Evolutionary conservation across 1,284 basidiomycete species (phyloP).

Genomic region (Bondarzewia mesenterica): DNA sequence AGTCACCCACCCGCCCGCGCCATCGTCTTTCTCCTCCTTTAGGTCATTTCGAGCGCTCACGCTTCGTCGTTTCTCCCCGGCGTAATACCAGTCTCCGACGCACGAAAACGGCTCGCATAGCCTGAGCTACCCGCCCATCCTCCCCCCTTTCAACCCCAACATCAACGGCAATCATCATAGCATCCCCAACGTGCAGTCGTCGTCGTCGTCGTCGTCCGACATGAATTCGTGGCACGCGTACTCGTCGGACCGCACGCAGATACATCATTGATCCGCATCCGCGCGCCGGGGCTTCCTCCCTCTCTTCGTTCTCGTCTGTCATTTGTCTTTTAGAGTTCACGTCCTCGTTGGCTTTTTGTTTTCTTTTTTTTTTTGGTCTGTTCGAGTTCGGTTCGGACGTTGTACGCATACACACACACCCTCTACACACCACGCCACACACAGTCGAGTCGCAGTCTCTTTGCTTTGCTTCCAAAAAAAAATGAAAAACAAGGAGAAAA

Average conservation of each 20-base stretch:
- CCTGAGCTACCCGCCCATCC: conserved; percentile 20
- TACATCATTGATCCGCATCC: conserved; percentile 33
- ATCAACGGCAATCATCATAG: too few species aligned
- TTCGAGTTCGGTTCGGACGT: too few species aligned
- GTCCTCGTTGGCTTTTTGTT: too few species aligned
- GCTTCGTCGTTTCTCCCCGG: background rate
- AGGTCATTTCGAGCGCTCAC: background rate
- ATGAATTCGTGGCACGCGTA: conserved; percentile 56
- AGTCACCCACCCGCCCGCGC: conserved; percentile 17
- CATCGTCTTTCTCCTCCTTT: background rate
- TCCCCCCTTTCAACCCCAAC: conserved; percentile 10
- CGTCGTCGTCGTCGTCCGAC: conserved; percentile 19
- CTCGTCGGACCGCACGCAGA: conserved; percentile 49
- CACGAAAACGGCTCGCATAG: conserved; percentile 18
- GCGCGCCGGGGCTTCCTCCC: background rate
- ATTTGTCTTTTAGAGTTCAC: background rate
- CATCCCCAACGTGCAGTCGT: too few species aligned
- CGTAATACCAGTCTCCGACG: conserved; percentile 14
- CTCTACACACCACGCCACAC: too few species aligned
- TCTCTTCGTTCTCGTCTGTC: conserved; percentile 6
- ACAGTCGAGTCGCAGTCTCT: too few species aligned
- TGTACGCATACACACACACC: too few species aligned
- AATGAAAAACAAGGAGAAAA: too few species aligned
- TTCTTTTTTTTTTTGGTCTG: too few species aligned
- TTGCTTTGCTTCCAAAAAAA: too few species aligned